Evolutionary conservation across 2,329 filamentous ascomycete species (phyloP), one percentile per base, ranked within the genome.

Genomic region (Taxawa tesnikishii): DNA sequence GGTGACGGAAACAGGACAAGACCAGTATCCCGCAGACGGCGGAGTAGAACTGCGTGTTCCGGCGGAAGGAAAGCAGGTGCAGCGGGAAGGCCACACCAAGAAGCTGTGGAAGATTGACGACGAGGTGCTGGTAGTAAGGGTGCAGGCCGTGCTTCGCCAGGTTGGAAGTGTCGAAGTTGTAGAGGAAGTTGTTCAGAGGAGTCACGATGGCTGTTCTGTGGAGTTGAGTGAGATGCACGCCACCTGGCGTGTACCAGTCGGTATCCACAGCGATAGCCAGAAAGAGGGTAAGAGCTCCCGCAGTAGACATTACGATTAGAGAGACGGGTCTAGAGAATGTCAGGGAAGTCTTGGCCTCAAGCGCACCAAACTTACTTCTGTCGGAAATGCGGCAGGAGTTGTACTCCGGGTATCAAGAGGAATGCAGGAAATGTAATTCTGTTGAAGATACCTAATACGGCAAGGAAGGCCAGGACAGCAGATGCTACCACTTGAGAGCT

Each of bases 341-440:
- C 14, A 32, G 21, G 14, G 15, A 18, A 9, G 16, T 15, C 13
- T 1, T 18, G 7, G 12, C 30, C 7, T 12, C 6, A 16, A 6
- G 10, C 3, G n/a, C 7, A 13, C 10, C 15, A 2, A n/a, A 61
- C 73, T 51, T 59, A 90, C 82, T 79, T 88, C 55, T 76, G 75
- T 54, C 73, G 60, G 51, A 94, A 90, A 62, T 93, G 81, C 43
- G 84, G 84, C 54, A 96, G 64, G 50, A 98, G 67, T 50, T 77
- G 78, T 51, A 93, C 62, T 21, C 79, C 79, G 32, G 90, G 88
- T 51, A 94, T 74, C 37, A 93, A 55, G 39, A 98, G 60, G 54
- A 93, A 98, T 10, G 87, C 88, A 28, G 88, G 88, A 55, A 96
- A 96, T 7, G 90, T 98, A 49, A 96, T 94, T 43, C 90, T 76